phyloP scores from a whole-genome alignment of 805 yeast species.

The Blastobotrys chiropterorum region DNA sequence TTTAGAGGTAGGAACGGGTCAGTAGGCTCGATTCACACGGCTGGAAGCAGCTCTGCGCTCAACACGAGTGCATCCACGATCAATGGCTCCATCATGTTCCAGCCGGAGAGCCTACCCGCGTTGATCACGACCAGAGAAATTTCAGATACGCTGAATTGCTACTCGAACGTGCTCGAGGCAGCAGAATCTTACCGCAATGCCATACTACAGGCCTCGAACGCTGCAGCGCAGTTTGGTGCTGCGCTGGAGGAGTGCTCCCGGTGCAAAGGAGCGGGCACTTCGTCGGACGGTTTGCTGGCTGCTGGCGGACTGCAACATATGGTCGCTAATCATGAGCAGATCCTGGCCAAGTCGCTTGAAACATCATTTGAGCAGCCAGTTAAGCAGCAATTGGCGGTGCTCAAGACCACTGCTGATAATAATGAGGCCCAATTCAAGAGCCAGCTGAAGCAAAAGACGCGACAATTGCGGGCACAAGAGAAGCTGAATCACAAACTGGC shows the following conservation, averaged over 20 bases:
- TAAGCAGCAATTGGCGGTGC: constrained; percentile 37
- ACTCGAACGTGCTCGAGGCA: constrained; percentile 42
- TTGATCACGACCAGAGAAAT: constrained; percentile 58
- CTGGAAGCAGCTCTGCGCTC: neutral
- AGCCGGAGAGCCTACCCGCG: constrained; percentile 45
- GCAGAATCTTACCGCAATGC: constrained; percentile 44
- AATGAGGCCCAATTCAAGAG: constrained; percentile 51
- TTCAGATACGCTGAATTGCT: constrained; percentile 41
- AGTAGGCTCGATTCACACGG: constrained; percentile 12
- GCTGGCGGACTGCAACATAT: constrained; percentile 76
- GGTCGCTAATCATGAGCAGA: constrained; percentile 69
- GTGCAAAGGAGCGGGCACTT: constrained; percentile 53
- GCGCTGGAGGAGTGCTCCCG: constrained; percentile 61
- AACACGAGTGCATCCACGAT: neutral
- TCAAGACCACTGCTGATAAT: constrained; percentile 38
- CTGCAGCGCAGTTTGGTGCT: constrained; percentile 65
- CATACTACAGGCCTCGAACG: constrained; percentile 42
- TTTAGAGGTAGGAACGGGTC: constrained; percentile 8
- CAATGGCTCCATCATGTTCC: neutral
- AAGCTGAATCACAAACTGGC: constrained; percentile 52
- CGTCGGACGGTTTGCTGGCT: constrained; percentile 57
- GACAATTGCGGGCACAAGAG: constrained; percentile 53
- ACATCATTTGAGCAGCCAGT: constrained; percentile 53
- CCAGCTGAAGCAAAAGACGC: constrained; percentile 47
- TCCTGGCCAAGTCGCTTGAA: constrained; percentile 53